Evolutionary conservation across 768 basidiomycete genomes (phyloP).

Genomic region (Roridomyces roridus): DNA sequence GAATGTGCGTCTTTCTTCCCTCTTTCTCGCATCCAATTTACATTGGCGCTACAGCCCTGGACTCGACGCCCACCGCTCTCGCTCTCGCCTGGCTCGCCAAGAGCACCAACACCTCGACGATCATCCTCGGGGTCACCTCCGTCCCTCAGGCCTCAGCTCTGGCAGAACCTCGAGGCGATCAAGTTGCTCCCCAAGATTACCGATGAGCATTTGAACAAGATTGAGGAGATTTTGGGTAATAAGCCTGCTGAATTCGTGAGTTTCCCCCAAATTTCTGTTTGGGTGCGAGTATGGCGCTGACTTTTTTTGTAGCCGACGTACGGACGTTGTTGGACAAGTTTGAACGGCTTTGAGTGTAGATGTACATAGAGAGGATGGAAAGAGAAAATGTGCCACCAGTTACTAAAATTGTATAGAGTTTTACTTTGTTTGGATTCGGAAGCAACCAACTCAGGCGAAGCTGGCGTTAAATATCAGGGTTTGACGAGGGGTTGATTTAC

Average conservation of each 20-base stretch:
- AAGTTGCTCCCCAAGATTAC: slow-evolving; percentile 77
- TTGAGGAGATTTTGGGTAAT: slow-evolving; percentile 70
- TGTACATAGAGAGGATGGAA: no score
- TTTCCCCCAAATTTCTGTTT: neutral
- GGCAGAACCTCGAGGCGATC: slow-evolving; percentile 74
- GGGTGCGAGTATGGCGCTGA: no score
- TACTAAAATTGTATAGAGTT: no score
- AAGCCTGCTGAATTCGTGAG: slow-evolving; percentile 28
- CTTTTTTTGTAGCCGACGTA: slow-evolving; percentile 30
- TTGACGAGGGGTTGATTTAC: no score
- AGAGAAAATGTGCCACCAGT: no score
- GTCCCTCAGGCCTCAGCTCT: slow-evolving; percentile 67
- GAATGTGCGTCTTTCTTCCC: neutral
- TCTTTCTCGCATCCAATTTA: no score
- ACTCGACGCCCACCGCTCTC: slow-evolving; percentile 67
- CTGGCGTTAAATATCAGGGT: no score
- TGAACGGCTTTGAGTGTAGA: no score
- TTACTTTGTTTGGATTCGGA: no score
- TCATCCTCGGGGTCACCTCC: slow-evolving; percentile 72
- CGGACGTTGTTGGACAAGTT: slow-evolving; percentile 25
- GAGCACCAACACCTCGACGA: slow-evolving; percentile 69
- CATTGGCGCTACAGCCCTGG: slow-evolving; percentile 45
- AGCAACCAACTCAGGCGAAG: no score
- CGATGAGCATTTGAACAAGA: slow-evolving; percentile 63
- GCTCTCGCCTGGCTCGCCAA: slow-evolving; percentile 80